These are phyloP conservation scores for Sergeia podlipaevii DNA, from an alignment of 208 protist species.

Conservation along the genomic window DNA sequence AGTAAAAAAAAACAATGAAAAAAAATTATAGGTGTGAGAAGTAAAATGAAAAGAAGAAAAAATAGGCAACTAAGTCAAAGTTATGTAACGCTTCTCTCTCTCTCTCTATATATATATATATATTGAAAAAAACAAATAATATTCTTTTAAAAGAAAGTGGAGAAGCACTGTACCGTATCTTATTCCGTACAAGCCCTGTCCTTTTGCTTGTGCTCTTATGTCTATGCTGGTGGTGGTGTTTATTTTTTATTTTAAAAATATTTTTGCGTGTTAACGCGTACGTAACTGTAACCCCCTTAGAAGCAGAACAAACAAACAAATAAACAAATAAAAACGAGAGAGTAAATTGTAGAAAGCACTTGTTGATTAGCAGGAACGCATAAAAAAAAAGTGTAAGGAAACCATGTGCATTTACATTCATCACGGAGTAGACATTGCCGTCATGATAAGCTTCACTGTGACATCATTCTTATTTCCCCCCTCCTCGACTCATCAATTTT, in stretches of 20 bases:
- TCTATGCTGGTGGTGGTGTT: no score
- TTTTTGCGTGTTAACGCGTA: background rate
- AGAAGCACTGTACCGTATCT: background rate
- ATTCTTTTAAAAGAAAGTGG: background rate
- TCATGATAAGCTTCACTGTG: background rate
- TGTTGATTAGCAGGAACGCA: background rate
- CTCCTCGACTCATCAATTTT: background rate
- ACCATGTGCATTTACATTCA: no score
- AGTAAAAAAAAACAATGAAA: conserved; percentile 6
- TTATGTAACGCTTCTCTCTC: conserved; percentile 18
- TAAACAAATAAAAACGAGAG: background rate
- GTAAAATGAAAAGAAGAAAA: conserved; percentile 16
- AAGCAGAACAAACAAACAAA: background rate
- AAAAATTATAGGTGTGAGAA: conserved; percentile 6
- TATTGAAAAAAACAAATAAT: conserved; percentile 13
- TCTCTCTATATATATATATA: conserved; percentile 25
- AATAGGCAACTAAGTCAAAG: background rate
- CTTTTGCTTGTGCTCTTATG: no score
- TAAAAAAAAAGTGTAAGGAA: background rate
- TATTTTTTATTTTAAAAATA: background rate
- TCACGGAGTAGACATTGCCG: background rate
- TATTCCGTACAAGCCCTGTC: no score
- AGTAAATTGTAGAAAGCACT: background rate
- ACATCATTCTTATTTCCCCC: background rate
- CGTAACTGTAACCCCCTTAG: background rate